Evolutionary conservation across 73 alveolate species (phyloP).

Genomic region (Tetrahymena borealis): DNA sequence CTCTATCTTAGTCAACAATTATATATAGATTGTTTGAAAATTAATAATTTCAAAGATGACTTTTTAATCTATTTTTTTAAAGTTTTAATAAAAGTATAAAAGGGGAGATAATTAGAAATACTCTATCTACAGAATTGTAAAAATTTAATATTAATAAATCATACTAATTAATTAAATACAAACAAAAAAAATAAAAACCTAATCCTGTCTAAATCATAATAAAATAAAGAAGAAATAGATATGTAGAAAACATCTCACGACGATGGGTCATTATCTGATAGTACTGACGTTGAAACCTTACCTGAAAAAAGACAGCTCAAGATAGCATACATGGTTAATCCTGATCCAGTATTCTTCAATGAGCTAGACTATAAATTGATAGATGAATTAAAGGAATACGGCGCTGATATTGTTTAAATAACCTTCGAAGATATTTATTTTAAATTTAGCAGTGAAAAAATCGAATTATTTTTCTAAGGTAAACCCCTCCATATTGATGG

Average conservation of each 20-base stretch:
- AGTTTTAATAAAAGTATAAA: not conserved
- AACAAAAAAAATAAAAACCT: not conserved
- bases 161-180: not conserved
- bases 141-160: not conserved
- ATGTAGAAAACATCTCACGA: not conserved
- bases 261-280: not conserved
- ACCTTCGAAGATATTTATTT: conserved; percentile 1
- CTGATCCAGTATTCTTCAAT: conserved; percentile 45
- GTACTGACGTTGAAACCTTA: not conserved
- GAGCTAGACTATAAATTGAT: conserved; percentile 15
- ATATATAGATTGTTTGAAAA: not conserved
- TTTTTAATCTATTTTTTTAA: not conserved
- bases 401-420: not conserved
- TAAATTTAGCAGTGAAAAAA: not conserved
- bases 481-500: conserved; percentile 23
- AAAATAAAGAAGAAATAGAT: not conserved
- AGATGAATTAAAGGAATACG: conserved; percentile 3
- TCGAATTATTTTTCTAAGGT: not conserved
- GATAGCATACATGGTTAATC: conserved; percentile 13
- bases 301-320: not conserved
- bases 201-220: not conserved
- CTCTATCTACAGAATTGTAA: not conserved
- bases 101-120: not conserved
- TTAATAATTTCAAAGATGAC: not conserved
- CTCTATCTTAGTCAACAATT: not conserved